A percentile compares a stretch with the other conserved stretches of the same genome.
phyloP scores from a whole-genome alignment of 2,329 filamentous ascomycete species.

The Paecilomyces variotii region DNA sequence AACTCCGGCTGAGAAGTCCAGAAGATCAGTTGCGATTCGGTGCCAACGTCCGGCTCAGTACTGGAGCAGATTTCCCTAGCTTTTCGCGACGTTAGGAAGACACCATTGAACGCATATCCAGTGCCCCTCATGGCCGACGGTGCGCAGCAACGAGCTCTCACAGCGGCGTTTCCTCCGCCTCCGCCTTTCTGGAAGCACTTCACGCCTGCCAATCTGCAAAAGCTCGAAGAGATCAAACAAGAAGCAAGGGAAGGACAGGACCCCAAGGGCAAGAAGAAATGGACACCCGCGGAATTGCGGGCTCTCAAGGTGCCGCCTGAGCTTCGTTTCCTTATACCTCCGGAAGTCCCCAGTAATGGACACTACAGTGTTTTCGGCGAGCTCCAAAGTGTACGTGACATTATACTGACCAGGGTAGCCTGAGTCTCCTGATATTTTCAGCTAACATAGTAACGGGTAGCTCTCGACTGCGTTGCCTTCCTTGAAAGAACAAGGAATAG shows the following conservation, averaged over 20 bases:
- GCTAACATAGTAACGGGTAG: constrained; percentile 15
- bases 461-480: constrained; percentile 55
- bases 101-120: not conserved
- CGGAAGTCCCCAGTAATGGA: constrained; percentile 62
- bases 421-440: not conserved
- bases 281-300: constrained; percentile 26
- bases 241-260: constrained; percentile 22
- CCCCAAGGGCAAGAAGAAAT: constrained; percentile 24
- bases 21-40: not conserved
- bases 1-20: constrained; percentile 4
- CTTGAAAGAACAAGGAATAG: constrained; percentile 62
- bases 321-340: constrained; percentile 71
- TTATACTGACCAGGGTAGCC: not conserved
- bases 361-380: constrained; percentile 69
- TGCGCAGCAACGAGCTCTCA: constrained; percentile 36
- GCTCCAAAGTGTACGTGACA: constrained; percentile 46
- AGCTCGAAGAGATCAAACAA: constrained; percentile 45
- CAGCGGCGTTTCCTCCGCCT: constrained; percentile 72
- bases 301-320: constrained; percentile 55
- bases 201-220: constrained; percentile 63
- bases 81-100: not conserved
- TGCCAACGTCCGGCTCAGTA: not conserved
- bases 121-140: constrained; percentile 51
- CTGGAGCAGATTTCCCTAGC: not conserved
- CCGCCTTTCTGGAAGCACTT: constrained; percentile 88